These are phyloP conservation scores for Diaporthe citrichinensis DNA, from an alignment of 2,329 filamentous ascomycete species.

Conservation along the genomic window DNA sequence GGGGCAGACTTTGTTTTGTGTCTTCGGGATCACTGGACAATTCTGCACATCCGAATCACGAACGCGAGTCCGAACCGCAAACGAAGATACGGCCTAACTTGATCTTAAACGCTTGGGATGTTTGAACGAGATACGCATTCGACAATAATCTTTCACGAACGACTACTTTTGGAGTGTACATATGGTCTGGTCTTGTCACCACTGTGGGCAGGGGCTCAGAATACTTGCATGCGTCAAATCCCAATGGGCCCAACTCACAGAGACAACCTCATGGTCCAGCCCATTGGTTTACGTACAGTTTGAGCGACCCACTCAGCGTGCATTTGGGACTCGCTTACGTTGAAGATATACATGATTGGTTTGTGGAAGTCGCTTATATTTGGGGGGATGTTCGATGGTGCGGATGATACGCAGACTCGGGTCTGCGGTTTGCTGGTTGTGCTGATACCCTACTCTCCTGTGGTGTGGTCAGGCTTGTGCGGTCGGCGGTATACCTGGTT, in stretches of 20 bases:
- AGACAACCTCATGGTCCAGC: slow-evolving; percentile 1
- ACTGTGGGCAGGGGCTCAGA: not conserved
- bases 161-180: slow-evolving; percentile 27
- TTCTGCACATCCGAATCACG: not conserved
- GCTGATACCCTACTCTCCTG: slow-evolving; percentile 40
- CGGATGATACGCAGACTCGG: slow-evolving; percentile 22
- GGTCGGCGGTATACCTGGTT: slow-evolving; percentile 39
- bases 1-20: not conserved
- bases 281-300: slow-evolving; percentile 8
- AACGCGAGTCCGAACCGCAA: not conserved
- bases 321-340: slow-evolving; percentile 16
- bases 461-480: slow-evolving; percentile 27
- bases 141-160: slow-evolving; percentile 1
- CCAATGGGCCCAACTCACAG: not conserved
- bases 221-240: not conserved
- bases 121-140: slow-evolving; percentile 28
- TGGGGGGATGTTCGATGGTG: not conserved
- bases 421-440: slow-evolving; percentile 31
- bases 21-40: not conserved
- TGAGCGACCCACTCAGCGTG: slow-evolving; percentile 14
- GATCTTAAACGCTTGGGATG: slow-evolving; percentile 21
- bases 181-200: slow-evolving; percentile 26
- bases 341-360: slow-evolving; percentile 30
- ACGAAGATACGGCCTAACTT: slow-evolving; percentile 30
- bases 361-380: slow-evolving; percentile 16